Evolutionary conservation across 371 early-diverging fungal species (phyloP).

Genomic region (Catenaria anguillulae): DNA sequence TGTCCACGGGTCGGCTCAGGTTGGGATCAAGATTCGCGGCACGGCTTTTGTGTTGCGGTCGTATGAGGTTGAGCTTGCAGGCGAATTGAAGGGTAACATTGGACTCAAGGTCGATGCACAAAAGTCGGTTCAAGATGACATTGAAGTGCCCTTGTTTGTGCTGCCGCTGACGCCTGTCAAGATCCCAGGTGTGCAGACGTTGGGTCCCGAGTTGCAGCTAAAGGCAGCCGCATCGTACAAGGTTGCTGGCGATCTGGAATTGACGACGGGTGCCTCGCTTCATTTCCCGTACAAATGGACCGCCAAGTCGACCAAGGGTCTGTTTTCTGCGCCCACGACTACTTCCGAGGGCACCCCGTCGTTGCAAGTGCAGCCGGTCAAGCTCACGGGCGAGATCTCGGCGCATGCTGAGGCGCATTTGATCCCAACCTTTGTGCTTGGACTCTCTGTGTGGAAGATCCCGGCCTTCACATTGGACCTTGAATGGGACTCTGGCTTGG

Average conservation of each 20-base stretch:
- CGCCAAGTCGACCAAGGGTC: neutral
- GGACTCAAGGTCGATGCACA: neutral
- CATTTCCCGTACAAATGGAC: no score
- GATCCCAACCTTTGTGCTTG: conserved; percentile 6
- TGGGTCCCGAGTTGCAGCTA: neutral
- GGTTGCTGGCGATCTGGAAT: neutral
- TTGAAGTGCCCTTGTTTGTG: neutral
- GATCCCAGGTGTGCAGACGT: neutral
- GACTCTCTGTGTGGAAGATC: neutral
- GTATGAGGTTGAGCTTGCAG: neutral
- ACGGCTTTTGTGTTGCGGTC: neutral
- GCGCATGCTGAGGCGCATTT: conserved; percentile 4
- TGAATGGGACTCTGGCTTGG: conserved; percentile 5
- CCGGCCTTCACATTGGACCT: conserved; percentile 1
- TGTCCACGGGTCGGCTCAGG: neutral
- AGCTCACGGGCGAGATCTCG: conserved; percentile 5
- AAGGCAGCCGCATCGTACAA: neutral
- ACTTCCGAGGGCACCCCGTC: neutral
- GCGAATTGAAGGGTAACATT: neutral
- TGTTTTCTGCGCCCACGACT: neutral
- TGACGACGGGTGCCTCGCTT: neutral
- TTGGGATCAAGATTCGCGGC: neutral
- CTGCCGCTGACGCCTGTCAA: neutral
- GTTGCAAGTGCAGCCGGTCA: conserved; percentile 3
- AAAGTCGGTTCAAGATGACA: neutral